Evolutionary conservation across 768 basidiomycete genomes (phyloP).

Genomic region (Russula compacta): DNA sequence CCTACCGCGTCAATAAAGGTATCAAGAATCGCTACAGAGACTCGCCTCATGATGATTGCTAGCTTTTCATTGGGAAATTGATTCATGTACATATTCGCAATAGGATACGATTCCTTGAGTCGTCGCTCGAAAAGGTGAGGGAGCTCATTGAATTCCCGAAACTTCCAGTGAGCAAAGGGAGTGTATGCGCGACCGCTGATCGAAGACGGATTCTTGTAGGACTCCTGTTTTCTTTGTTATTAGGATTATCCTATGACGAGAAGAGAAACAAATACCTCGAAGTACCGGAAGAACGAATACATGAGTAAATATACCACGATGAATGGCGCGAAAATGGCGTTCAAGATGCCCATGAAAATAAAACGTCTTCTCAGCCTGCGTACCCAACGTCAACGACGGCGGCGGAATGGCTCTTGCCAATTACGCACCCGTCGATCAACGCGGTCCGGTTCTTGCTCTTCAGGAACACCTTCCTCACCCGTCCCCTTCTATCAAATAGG

Average conservation of each 20-base stretch:
- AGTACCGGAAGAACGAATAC: slow-evolving; percentile 99
- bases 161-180: slow-evolving; percentile 94
- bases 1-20: background rate
- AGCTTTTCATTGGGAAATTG: slow-evolving; percentile 97
- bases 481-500: slow-evolving; percentile 83
- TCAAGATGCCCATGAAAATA: slow-evolving; percentile 94
- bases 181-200: slow-evolving; percentile 92
- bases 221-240: slow-evolving; percentile 53
- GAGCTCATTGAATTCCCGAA: slow-evolving; percentile 97
- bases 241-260: background rate
- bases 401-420: background rate
- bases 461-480: slow-evolving; percentile 85
- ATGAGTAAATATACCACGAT: slow-evolving; percentile 93
- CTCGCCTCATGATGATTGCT: slow-evolving; percentile 81
- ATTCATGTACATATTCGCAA: slow-evolving; percentile 91
- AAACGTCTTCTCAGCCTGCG: slow-evolving; percentile 72
- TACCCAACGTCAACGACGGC: background rate
- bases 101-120: slow-evolving; percentile 79
- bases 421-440: slow-evolving; percentile 69
- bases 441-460: slow-evolving; percentile 71
- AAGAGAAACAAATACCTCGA: slow-evolving; percentile 60
- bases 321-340: slow-evolving; percentile 93
- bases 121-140: slow-evolving; percentile 86
- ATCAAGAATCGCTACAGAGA: slow-evolving; percentile 1
- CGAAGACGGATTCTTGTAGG: slow-evolving; percentile 95